These are phyloP conservation scores for Rhizoclosmatium sp. DNA, from an alignment of 192 early-diverging fungal species.

Conservation along the genomic window DNA sequence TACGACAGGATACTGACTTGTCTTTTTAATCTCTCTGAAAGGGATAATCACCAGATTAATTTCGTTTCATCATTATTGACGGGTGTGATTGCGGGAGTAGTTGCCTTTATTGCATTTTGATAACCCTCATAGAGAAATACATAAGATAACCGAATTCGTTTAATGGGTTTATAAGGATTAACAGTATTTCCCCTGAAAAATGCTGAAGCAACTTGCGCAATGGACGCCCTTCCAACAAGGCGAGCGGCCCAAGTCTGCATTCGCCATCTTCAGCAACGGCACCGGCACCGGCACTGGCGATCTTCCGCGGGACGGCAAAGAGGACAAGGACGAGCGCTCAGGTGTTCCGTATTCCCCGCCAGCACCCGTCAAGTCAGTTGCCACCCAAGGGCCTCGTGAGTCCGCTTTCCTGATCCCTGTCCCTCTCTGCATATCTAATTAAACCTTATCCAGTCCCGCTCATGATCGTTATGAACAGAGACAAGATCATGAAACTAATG, in stretches of 20 bases:
- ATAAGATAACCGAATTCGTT: too few relatives aligned
- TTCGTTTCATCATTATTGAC: constrained; percentile 73
- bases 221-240: not conserved
- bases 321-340: not conserved
- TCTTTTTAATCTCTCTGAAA: too few relatives aligned
- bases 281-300: not conserved
- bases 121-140: not conserved
- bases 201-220: too few relatives aligned
- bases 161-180: too few relatives aligned
- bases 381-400: not conserved
- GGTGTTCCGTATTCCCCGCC: not conserved
- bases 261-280: not conserved
- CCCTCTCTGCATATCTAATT: not conserved
- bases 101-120: constrained; percentile 13
- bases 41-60: constrained; percentile 54
- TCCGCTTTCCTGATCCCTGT: not conserved
- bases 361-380: not conserved
- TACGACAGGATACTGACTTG: not conserved
- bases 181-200: too few relatives aligned
- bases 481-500: constrained; percentile 14
- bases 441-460: constrained; percentile 4
- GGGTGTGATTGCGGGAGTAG: constrained; percentile 49
- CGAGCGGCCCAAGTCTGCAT: not conserved
- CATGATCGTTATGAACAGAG: constrained; percentile 14
- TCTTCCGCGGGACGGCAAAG: not conserved